Evolutionary conservation across 768 basidiomycete species (phyloP), one percentile per base, ranked within the genome.

Genomic region (Rhodotorula toruloides): DNA sequence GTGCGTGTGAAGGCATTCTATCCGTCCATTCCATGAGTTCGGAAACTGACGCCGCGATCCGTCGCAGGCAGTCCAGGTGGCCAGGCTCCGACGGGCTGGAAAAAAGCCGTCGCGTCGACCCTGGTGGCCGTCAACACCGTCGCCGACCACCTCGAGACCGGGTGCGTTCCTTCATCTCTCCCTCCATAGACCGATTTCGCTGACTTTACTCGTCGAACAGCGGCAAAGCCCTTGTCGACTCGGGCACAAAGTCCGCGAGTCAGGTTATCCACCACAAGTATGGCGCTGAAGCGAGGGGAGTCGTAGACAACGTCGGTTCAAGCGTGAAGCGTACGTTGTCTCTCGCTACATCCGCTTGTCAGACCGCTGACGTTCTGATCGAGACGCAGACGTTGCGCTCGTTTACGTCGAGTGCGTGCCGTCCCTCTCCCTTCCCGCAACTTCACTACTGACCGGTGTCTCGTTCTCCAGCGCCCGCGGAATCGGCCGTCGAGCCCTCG

Each of bases 231-330:
- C 29, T 70, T 31, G 21, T 70, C 34, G 64, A 62, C 21, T 58
- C 60, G 25, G 58, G 61, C 10, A 31, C 40, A 1, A 53, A 63
- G 27, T 62, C 64, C 5, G 52, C 64, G 25, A 54, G 47, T 25
- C 40, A 49, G 22, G 61, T 70, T 13, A 55, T 70, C 27, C 75
- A 76, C n/a, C 77, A 79, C 74, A 76, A 76, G 66, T 78, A 74
- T 55, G 78, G 78, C 4, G 59, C 74, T 9, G 77, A 79, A 49
- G 78, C 77, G 21, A 74, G 72, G 22, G 72, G 74, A 34, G 75
- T 78, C 1, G 74, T 76, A 0, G 75, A 74, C 37, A 64, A 77
- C 13, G 62, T 77, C 0, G 78, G 78, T 7, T 75, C 76, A 9
- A 76, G 76, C 27, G 77, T 78, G 9, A 65, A 70, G 53, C 64